phyloP scores from a whole-genome alignment of 305 asterid genomes.

The Fraxinus angustifolia region DNA sequence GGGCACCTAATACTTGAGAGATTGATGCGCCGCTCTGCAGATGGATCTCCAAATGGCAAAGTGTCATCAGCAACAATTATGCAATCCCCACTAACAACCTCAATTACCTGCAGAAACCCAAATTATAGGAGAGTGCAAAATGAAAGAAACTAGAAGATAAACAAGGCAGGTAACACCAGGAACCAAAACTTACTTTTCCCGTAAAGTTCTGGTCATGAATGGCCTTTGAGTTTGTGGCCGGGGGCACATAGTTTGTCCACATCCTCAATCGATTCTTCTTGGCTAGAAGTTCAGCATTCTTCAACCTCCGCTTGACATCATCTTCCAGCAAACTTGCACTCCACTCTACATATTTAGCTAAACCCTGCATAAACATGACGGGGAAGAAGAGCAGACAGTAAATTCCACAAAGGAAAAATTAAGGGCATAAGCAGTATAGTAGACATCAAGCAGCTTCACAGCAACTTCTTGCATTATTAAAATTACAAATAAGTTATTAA shows the following conservation, averaged over 20 bases:
- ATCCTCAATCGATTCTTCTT: conserved; percentile 68
- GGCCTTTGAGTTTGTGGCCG: conserved; percentile 88
- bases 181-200: conserved; percentile 63
- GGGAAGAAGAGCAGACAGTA: conserved; percentile 19
- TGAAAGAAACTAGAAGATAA: neutral
- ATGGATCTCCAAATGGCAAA: conserved; percentile 84
- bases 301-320: conserved; percentile 66
- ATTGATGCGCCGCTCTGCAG: conserved; percentile 91
- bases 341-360: conserved; percentile 97
- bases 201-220: conserved; percentile 91
- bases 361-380: conserved; percentile 50
- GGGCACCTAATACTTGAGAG: conserved; percentile 96
- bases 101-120: conserved; percentile 64
- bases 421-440: neutral
- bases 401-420: neutral
- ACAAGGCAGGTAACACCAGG: conserved; percentile 5
- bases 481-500: neutral
- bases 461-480: neutral
- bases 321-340: conserved; percentile 86
- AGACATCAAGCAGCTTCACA: neutral
- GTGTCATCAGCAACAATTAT: conserved; percentile 84
- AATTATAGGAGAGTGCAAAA: conserved; percentile 10
- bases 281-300: conserved; percentile 81
- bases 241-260: conserved; percentile 93
- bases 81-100: conserved; percentile 92